phyloP scores from a whole-genome alignment of 2,329 filamentous ascomycete genomes.

The Neonectria hederae region DNA sequence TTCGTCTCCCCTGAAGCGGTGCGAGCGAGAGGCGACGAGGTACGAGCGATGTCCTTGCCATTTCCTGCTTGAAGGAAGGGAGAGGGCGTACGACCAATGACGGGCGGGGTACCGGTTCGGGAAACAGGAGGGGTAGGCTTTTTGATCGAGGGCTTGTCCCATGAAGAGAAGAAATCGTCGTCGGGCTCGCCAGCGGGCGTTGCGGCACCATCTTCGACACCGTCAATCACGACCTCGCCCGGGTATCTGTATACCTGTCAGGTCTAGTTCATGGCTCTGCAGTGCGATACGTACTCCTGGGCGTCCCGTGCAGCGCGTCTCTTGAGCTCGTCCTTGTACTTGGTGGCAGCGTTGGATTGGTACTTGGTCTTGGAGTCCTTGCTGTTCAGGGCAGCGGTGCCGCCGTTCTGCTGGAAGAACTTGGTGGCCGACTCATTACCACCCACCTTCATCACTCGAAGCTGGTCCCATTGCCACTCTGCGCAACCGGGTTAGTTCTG shows the following conservation, averaged over 20 bases:
- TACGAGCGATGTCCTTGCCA: slow-evolving; percentile 76
- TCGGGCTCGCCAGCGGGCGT: slow-evolving; percentile 87
- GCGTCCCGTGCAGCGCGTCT: slow-evolving; percentile 84
- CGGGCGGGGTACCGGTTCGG: slow-evolving; percentile 85
- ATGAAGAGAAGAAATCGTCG: slow-evolving; percentile 98
- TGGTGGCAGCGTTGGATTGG: slow-evolving; percentile 88
- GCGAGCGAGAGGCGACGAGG: slow-evolving; percentile 82
- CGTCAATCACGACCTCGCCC: slow-evolving; percentile 85
- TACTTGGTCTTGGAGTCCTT: slow-evolving; percentile 99
- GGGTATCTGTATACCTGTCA: slow-evolving; percentile 71
- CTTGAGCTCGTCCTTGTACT: slow-evolving; percentile 98
- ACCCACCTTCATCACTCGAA: slow-evolving; percentile 97
- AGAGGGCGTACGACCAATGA: slow-evolving; percentile 83
- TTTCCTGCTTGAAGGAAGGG: slow-evolving; percentile 86
- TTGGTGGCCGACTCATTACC: slow-evolving; percentile 98
- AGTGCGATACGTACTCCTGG: slow-evolving; percentile 71
- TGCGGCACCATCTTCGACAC: slow-evolving; percentile 71
- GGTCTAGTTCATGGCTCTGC: slow-evolving; percentile 17
- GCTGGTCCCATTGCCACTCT: slow-evolving; percentile 99
- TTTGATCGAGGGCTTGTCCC: slow-evolving; percentile 98
- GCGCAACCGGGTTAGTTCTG: slow-evolving; percentile 32
- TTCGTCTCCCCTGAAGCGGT: slow-evolving; percentile 62
- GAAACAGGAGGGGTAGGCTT: slow-evolving; percentile 93
- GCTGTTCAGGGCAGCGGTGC: slow-evolving; percentile 91
- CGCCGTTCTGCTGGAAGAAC: slow-evolving; percentile 97